Percentiles rank a stretch among this genome's conserved stretches.
Conservation (phyloP, 306 rosid genomes). For the Calophaca sinica region DNA sequence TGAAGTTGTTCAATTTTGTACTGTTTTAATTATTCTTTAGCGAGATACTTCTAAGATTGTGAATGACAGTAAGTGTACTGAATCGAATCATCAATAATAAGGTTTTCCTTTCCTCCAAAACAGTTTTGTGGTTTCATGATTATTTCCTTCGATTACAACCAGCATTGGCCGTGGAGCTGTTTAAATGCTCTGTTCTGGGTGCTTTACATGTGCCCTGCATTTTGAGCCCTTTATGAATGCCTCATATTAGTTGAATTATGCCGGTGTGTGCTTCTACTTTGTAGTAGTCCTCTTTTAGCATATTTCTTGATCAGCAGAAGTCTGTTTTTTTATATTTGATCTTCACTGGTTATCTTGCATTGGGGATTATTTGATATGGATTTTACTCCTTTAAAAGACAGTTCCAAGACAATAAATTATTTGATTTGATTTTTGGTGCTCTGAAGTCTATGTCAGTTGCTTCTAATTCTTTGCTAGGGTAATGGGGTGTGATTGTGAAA, state of each 20-base stretch:
- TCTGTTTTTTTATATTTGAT: conserved; percentile 21
- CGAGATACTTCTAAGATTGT: conserved; percentile 19
- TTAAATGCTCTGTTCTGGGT: conserved; percentile 26
- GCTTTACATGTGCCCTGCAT: conserved; percentile 1
- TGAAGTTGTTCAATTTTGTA: conserved; percentile 6
- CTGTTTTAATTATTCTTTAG: conserved; percentile 35
- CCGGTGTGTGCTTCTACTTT: conserved; percentile 18
- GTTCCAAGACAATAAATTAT: conserved; percentile 20
- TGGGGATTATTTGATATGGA: background rate
- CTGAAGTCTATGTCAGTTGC: background rate
- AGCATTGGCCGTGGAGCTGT: conserved; percentile 11
- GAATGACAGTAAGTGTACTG: conserved; percentile 37
- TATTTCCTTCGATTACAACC: background rate
- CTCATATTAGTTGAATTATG: conserved; percentile 17
- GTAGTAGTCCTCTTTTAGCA: conserved; percentile 23
- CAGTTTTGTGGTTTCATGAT: background rate
- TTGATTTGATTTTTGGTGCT: conserved; percentile 33
- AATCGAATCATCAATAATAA: conserved; percentile 6
- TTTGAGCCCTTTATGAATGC: conserved; percentile 22
- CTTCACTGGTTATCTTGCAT: conserved; percentile 28
- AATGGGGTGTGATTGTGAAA: conserved; percentile 13
- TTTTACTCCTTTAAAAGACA: conserved; percentile 16
- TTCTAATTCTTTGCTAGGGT: conserved; percentile 28
- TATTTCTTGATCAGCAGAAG: conserved; percentile 40
- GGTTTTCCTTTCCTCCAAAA: background rate